Conservation (phyloP, 140 eudicot species). For the Anethum foeniculum region DNA sequence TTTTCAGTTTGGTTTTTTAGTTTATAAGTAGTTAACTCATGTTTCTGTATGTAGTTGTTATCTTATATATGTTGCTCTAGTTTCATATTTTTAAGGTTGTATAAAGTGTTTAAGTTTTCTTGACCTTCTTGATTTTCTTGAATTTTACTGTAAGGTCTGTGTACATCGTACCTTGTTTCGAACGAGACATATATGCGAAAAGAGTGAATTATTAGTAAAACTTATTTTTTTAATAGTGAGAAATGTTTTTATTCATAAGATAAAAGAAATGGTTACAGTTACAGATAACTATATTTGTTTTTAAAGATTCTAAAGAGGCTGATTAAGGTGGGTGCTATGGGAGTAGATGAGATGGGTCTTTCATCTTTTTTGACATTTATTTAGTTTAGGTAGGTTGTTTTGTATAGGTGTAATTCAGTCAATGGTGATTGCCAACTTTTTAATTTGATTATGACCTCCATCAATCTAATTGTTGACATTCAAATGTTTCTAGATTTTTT, state of each 20-base stretch:
- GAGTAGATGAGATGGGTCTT: conserved; percentile 12
- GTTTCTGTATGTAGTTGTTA: neutral
- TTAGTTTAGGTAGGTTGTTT: neutral
- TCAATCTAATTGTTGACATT: neutral
- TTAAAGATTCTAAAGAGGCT: neutral
- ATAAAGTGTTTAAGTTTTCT: neutral
- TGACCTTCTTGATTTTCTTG: neutral
- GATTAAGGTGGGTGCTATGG: neutral
- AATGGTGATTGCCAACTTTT: neutral
- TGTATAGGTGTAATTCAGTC: neutral
- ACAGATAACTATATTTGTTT: neutral
- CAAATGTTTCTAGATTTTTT: neutral
- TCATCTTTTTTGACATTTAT: neutral
- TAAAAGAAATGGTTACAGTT: neutral
- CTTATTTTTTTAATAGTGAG: neutral
- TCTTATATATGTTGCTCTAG: neutral
- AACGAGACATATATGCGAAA: neutral
- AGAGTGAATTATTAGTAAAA: neutral
- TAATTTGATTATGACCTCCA: neutral
- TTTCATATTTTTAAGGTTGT: neutral
- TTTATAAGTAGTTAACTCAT: neutral
- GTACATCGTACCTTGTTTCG: neutral
- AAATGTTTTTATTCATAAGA: neutral
- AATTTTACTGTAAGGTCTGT: neutral
- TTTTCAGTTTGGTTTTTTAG: neutral